Evolutionary conservation across 164 flowering plant genomes (phyloP).

Genomic region (Cinnamomum chago): DNA sequence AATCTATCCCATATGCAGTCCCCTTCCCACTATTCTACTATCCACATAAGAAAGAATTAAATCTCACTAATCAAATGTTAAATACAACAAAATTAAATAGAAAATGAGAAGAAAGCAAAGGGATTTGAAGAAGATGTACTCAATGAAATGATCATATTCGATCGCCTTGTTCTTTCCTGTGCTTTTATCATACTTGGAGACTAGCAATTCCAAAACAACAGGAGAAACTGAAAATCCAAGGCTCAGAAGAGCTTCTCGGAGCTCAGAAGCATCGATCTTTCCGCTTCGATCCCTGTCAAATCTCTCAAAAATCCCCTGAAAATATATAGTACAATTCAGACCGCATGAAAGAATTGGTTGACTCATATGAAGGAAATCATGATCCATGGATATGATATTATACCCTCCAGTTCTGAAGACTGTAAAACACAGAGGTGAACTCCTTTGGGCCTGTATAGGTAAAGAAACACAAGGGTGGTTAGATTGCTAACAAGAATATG

Average conservation of each 20-base stretch:
- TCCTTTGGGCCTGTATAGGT: conserved; percentile 76
- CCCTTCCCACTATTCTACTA: not conserved
- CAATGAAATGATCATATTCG: conserved; percentile 68
- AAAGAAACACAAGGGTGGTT: not conserved
- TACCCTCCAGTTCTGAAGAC: conserved; percentile 95
- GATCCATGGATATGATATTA: not conserved
- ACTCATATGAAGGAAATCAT: not conserved
- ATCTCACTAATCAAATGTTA: not conserved
- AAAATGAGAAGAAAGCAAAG: not conserved
- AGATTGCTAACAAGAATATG: not conserved
- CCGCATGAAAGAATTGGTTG: not conserved
- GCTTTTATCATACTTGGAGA: conserved; percentile 66
- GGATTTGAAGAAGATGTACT: conserved; percentile 16
- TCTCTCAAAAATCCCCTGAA: conserved; percentile 70
- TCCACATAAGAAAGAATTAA: not conserved
- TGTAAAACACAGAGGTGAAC: conserved; percentile 63
- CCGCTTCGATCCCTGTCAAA: conserved; percentile 81
- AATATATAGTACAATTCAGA: not conserved
- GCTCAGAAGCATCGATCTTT: conserved; percentile 52
- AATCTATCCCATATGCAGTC: not conserved
- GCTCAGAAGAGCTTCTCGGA: conserved; percentile 75
- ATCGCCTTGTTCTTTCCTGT: conserved; percentile 68
- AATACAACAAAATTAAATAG: not conserved
- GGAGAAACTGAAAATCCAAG: conserved; percentile 77
- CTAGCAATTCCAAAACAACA: conserved; percentile 60